phyloP scores from a whole-genome alignment of 768 basidiomycete species.

The Cubamyces lactineus region DNA sequence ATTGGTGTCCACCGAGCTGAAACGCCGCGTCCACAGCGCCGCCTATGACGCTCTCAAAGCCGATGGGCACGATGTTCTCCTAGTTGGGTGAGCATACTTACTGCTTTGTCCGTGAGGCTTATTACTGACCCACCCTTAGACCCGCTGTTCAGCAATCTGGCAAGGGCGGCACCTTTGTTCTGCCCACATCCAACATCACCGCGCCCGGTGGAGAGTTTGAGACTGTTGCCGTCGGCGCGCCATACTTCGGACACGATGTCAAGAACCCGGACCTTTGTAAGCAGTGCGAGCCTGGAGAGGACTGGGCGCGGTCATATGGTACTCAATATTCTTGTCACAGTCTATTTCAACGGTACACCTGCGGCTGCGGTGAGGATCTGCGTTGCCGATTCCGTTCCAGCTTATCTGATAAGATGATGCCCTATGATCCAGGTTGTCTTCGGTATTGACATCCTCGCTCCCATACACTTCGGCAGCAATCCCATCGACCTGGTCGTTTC shows the following conservation, averaged over 20 bases:
- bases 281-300: conserved; percentile 11
- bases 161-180: conserved; percentile 36
- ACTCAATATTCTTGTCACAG: conserved; percentile 15
- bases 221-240: conserved; percentile 35
- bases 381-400: neutral
- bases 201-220: conserved; percentile 38
- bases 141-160: conserved; percentile 39
- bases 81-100: conserved; percentile 31
- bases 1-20: too few relatives aligned
- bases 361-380: conserved; percentile 30
- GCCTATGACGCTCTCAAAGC: conserved; percentile 33
- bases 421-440: conserved; percentile 28
- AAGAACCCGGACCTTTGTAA: conserved; percentile 34
- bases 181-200: conserved; percentile 36
- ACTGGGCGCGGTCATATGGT: neutral
- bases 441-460: conserved; percentile 35
- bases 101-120: neutral
- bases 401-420: conserved; percentile 9
- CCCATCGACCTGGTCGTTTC: conserved; percentile 36
- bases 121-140: conserved; percentile 11
- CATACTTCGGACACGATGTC: conserved; percentile 35
- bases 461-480: conserved; percentile 30
- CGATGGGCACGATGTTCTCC: conserved; percentile 36
- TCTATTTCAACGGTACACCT: conserved; percentile 40
- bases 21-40: conserved; percentile 24